phyloP scores from a whole-genome alignment of 2,329 filamentous ascomycete genomes.

The Tricladium varicosporioides region DNA sequence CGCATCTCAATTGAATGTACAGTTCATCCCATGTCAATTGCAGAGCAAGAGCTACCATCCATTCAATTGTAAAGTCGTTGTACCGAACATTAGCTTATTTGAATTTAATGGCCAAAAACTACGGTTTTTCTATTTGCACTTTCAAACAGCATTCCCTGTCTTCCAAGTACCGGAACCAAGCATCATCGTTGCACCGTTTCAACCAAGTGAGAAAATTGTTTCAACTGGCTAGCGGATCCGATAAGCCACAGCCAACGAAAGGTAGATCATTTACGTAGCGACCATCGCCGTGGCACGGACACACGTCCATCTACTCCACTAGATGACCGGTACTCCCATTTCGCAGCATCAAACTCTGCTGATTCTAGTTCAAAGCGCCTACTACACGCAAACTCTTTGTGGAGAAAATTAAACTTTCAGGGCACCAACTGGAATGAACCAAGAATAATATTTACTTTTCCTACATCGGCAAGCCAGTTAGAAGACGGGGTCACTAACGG shows the following conservation, averaged over 20 bases:
- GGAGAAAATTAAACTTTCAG: too few relatives aligned
- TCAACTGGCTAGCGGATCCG: neutral
- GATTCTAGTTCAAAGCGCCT: too few relatives aligned
- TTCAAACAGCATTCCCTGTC: too few relatives aligned
- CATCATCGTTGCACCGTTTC: neutral
- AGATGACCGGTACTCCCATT: too few relatives aligned
- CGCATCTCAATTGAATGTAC: neutral
- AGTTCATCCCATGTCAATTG: too few relatives aligned
- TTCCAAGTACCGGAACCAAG: neutral
- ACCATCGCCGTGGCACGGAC: neutral
- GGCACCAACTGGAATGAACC: too few relatives aligned
- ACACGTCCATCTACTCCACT: too few relatives aligned
- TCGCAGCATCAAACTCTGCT: too few relatives aligned
- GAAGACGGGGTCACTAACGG: too few relatives aligned
- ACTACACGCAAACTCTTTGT: too few relatives aligned
- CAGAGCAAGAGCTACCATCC: neutral
- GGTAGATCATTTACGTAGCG: neutral
- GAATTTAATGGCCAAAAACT: neutral
- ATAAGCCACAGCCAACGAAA: neutral
- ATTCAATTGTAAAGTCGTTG: neutral
- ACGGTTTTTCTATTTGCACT: neutral
- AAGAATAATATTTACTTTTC: too few relatives aligned
- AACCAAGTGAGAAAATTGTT: neutral
- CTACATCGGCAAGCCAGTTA: too few relatives aligned
- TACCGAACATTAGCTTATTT: neutral